Conservation (phyloP, 192 early-diverging fungal species). For the Geranomyces variabilis region DNA sequence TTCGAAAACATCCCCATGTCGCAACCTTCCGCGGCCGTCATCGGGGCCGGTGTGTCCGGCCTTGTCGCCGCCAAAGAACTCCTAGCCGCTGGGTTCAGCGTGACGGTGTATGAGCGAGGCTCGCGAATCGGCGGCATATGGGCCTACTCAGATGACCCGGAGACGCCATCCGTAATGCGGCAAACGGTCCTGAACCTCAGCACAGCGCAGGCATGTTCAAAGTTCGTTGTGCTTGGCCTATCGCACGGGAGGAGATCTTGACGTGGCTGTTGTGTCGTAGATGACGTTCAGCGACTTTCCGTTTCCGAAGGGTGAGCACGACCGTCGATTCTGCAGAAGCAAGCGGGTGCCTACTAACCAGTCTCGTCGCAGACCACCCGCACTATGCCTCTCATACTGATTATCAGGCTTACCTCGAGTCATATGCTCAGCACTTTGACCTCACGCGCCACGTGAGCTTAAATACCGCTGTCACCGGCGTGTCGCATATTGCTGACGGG, state of each 20-base stretch:
- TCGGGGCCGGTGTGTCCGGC: slow-evolving; percentile 48
- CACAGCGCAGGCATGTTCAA: slow-evolving; percentile 36
- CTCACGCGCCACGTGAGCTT: slow-evolving; percentile 56
- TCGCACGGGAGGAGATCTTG: slow-evolving; percentile 18
- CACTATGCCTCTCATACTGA: slow-evolving; percentile 47
- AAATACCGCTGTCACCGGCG: slow-evolving; percentile 46
- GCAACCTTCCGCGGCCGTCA: too few species aligned
- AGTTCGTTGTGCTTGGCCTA: not conserved
- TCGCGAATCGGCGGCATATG: slow-evolving; percentile 55
- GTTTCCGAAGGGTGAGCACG: slow-evolving; percentile 40
- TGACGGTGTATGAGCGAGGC: slow-evolving; percentile 56
- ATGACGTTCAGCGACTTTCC: slow-evolving; percentile 54
- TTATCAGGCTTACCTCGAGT: slow-evolving; percentile 54
- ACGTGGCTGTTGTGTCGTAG: slow-evolving; percentile 8
- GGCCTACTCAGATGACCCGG: slow-evolving; percentile 50
- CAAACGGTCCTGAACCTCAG: slow-evolving; percentile 58
- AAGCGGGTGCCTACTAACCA: too few species aligned
- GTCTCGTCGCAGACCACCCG: slow-evolving; percentile 45
- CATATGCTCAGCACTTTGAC: slow-evolving; percentile 54
- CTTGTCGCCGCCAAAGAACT: slow-evolving; percentile 59
- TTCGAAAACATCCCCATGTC: too few species aligned
- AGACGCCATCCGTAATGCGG: slow-evolving; percentile 57
- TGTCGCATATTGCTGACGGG: slow-evolving; percentile 23
- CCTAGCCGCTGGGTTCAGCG: slow-evolving; percentile 47
- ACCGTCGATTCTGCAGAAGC: not conserved